Percentiles rank a stretch among this genome's conserved stretches.
phyloP scores from a whole-genome alignment of 176 grass and related monocot species.

The Paspalum notatum region DNA sequence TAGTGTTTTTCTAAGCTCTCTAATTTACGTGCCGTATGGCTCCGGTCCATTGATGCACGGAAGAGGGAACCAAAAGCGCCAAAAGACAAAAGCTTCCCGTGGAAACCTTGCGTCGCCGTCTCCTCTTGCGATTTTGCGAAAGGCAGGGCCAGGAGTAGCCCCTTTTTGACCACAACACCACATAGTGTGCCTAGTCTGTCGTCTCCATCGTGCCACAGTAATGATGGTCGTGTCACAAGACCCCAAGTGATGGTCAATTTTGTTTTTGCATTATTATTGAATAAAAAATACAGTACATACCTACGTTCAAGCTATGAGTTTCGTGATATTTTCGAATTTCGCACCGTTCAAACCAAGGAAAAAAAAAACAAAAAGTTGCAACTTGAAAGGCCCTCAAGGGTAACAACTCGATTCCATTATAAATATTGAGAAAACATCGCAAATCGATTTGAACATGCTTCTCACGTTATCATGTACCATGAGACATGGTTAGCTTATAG shows the following conservation, averaged over 20 bases:
- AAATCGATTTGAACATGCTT: too few species aligned
- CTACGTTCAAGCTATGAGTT: background rate
- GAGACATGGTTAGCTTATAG: too few species aligned
- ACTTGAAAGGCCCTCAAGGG: background rate
- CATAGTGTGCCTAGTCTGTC: background rate
- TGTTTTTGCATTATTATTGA: background rate
- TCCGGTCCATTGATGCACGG: too few species aligned
- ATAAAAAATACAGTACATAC: background rate
- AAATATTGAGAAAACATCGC: background rate
- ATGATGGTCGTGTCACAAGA: background rate
- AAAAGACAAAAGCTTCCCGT: constrained; percentile 20
- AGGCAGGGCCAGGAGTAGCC: background rate
- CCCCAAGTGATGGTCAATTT: constrained; percentile 8
- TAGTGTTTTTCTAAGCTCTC: too few species aligned
- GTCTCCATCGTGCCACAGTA: constrained; percentile 2
- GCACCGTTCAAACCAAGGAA: background rate
- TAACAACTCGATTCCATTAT: background rate
- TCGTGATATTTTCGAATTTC: background rate
- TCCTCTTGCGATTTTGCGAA: background rate
- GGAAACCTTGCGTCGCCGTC: constrained; percentile 25
- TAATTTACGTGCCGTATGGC: too few species aligned
- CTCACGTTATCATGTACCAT: too few species aligned
- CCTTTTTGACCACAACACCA: constrained; percentile 40
- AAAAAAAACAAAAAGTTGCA: background rate
- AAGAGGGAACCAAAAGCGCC: constrained; percentile 21